These are phyloP conservation scores for Brassica napus DNA, from an alignment of 345 rosid genomes.

Conservation along the genomic window Da-Ae NC_063452.1:5653001-5653500, in stretches of 20 bases:
- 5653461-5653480: slow-evolving; percentile 77
- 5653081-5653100: too few relatives aligned
- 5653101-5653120: too few relatives aligned
- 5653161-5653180: too few relatives aligned
- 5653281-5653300: slow-evolving; percentile 87
- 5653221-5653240: too few relatives aligned
- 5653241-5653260: not conserved
- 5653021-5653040: too few relatives aligned
- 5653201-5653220: too few relatives aligned
- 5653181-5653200: too few relatives aligned
- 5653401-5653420: slow-evolving; percentile 84
- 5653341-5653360: slow-evolving; percentile 78
- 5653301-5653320: slow-evolving; percentile 92
- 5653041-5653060: too few relatives aligned
- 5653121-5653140: too few relatives aligned
- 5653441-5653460: slow-evolving; percentile 93
- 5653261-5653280: slow-evolving; percentile 45
- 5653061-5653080: too few relatives aligned
- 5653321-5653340: slow-evolving; percentile 72
- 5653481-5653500: slow-evolving; percentile 80
- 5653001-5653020: too few relatives aligned
- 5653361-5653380: slow-evolving; percentile 87
- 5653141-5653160: too few relatives aligned
- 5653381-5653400: slow-evolving; percentile 85
- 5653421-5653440: slow-evolving; percentile 93